These are phyloP conservation scores for Penicillium daleae DNA, from an alignment of 495 filamentous ascomycete species.

Conservation along the genomic window DNA sequence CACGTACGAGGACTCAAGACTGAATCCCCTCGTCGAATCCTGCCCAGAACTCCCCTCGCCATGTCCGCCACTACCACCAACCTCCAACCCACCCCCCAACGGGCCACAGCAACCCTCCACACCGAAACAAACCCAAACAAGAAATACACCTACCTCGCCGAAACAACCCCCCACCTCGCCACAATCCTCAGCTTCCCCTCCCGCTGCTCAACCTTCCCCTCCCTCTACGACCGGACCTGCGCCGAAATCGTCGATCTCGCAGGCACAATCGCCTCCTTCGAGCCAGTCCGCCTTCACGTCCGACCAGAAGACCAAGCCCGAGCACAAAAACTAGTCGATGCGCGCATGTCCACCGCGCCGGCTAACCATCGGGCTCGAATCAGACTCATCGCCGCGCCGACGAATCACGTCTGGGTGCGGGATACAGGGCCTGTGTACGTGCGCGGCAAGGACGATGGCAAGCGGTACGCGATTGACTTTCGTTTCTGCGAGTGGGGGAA, in stretches of 20 bases:
- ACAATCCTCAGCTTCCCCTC: slow-evolving; percentile 44
- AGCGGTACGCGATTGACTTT: slow-evolving; percentile 38
- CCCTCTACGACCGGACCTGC: slow-evolving; percentile 28
- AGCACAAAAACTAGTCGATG: slow-evolving; percentile 26
- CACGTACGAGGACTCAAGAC: background rate
- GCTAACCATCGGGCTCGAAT: slow-evolving; percentile 17
- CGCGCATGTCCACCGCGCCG: background rate
- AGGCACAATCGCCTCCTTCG: slow-evolving; percentile 37
- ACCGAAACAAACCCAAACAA: slow-evolving; percentile 17
- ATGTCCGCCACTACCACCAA: slow-evolving; percentile 23
- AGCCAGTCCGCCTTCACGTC: slow-evolving; percentile 39
- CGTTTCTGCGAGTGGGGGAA: slow-evolving; percentile 42
- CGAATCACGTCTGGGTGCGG: slow-evolving; percentile 43
- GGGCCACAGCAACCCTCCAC: slow-evolving; percentile 13
- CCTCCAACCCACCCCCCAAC: no score
- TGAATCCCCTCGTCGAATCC: background rate
- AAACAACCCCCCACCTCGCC: slow-evolving; percentile 34
- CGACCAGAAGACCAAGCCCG: slow-evolving; percentile 28
- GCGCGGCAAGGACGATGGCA: slow-evolving; percentile 19
- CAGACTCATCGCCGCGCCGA: slow-evolving; percentile 26
- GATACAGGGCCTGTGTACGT: slow-evolving; percentile 43
- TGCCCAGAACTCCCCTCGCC: slow-evolving; percentile 2
- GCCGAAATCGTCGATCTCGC: slow-evolving; percentile 37
- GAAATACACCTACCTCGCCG: slow-evolving; percentile 31
- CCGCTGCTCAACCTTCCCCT: slow-evolving; percentile 29